Base-by-base conservation (phyloP, 148 eudicot species). In the Agrostemma githago region DNA sequence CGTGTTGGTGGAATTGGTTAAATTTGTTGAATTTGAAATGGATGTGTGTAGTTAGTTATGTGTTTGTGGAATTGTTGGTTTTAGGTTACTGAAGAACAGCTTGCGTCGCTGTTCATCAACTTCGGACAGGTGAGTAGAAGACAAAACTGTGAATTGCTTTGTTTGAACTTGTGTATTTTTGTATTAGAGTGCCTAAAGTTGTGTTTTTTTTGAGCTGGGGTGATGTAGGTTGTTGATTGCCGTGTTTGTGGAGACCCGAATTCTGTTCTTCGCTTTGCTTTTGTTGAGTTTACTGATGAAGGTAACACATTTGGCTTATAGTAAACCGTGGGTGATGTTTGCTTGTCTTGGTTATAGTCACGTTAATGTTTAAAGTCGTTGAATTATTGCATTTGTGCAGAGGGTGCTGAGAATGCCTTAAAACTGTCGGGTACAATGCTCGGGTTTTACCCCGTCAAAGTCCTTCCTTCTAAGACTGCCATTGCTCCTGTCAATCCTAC, bases 401-500 rank as follows among this genome's bases (percentile, higher is more conserved):
- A 85, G 79, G 96, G 96, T 79, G 99, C 99, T 77, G 88, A 85
- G 79, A 87, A 83, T 89, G 96, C 99, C 76, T 80, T 96, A 83
- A 82, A 89, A 58, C 83, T 96, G 70, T 86, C 89, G 34, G 97
- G 99, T 62, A 92, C 99, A 21, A 84, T 92, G 96, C 97, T 92
- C 70, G 99, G 99, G 59, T 96, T 72, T 70, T 96, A 96, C 74
- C 99, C 99, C 14, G 89, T 96, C 46, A 90, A 86, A 78, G 97
- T 96, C 70, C 85, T 96, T 67, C 99, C 97, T 77, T 96, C 99
- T 11, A 96, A 92, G 79, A 96, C 99, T 74, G 99, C 99, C 34
- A 96, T 96, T 80, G 97, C 97, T 82, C 99, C 99, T 53, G 99
- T 96, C 38, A 96, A 96, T 83, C 97, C 97, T 38, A 92, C 96